Percentiles rank a stretch among this genome's conserved stretches.
These are phyloP conservation scores for Tulasnella sp. DNA, from an alignment of 768 basidiomycete genomes.

Conservation along the genomic window DNA sequence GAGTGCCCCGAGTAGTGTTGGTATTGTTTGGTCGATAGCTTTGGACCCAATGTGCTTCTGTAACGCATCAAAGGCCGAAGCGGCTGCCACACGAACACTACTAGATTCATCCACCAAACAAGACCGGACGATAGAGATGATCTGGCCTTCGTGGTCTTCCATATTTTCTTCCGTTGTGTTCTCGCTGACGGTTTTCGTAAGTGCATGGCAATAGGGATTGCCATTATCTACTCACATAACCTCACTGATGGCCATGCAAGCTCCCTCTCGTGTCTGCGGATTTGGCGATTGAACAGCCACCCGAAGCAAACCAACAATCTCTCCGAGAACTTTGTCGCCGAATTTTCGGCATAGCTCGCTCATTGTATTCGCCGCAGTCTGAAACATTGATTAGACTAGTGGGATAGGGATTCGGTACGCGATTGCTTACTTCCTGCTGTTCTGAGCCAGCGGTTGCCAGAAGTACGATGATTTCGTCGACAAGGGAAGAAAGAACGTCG, in stretches of 20 bases:
- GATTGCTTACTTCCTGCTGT: constrained; percentile 71
- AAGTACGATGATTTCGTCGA: constrained; percentile 69
- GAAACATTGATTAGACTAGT: neutral
- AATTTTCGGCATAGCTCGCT: constrained; percentile 92
- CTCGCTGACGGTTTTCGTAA: constrained; percentile 50
- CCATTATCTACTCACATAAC: constrained; percentile 59
- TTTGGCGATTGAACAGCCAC: constrained; percentile 56
- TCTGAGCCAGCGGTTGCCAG: constrained; percentile 77
- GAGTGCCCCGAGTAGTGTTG: constrained; percentile 88
- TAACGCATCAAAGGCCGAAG: constrained; percentile 83
- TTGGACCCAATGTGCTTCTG: constrained; percentile 87
- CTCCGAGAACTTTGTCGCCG: constrained; percentile 83
- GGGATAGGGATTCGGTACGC: neutral
- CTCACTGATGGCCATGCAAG: constrained; percentile 82
- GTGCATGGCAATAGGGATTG: constrained; percentile 17
- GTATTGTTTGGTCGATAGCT: constrained; percentile 95
- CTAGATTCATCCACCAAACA: constrained; percentile 87
- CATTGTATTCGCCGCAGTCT: constrained; percentile 87
- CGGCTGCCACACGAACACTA: constrained; percentile 83
- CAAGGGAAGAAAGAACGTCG: constrained; percentile 84
- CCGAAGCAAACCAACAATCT: constrained; percentile 77
- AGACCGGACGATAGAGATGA: constrained; percentile 76
- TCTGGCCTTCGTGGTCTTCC: constrained; percentile 83
- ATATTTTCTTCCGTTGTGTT: constrained; percentile 78
- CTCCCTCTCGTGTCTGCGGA: constrained; percentile 69